Percentiles rank a stretch among this genome's conserved stretches.
Conservation (phyloP, 2,329 filamentous ascomycete species). For the Ceratocystis alfenasii region DNA sequence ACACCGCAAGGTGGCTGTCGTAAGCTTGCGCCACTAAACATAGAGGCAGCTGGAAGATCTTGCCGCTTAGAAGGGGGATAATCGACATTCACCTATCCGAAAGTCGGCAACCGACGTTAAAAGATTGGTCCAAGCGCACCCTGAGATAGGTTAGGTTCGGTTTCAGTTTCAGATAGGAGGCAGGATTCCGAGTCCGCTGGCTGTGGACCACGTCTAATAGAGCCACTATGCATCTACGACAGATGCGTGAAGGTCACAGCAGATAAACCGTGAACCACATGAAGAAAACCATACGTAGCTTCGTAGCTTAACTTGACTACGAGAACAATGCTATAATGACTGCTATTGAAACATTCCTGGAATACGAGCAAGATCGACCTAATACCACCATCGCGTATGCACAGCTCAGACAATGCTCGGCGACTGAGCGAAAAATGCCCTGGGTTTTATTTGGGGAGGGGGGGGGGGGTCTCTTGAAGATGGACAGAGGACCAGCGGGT, state of each 20-base stretch:
- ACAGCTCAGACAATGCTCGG: not conserved
- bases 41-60: not conserved
- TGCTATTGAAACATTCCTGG: not conserved
- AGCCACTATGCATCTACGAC: not conserved
- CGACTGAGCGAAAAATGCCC: not conserved
- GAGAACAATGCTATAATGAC: not conserved
- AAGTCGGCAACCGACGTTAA: not conserved
- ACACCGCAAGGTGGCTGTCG: not conserved
- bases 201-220: not conserved
- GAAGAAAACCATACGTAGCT: no score
- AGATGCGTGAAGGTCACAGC: no score
- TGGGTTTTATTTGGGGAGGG: not conserved
- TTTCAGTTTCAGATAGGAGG: not conserved
- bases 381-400: not conserved
- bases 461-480: no score
- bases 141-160: not conserved
- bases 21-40: not conserved
- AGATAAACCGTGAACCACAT: no score
- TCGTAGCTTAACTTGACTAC: not conserved
- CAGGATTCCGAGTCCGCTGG: not conserved
- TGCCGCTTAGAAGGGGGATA: not conserved
- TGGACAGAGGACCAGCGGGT: not conserved
- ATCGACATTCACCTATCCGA: conserved; percentile 3
- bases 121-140: not conserved
- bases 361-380: not conserved